Conservation (phyloP, 106 monocot genomes). For the Phalaenopsis equestris region DNA sequence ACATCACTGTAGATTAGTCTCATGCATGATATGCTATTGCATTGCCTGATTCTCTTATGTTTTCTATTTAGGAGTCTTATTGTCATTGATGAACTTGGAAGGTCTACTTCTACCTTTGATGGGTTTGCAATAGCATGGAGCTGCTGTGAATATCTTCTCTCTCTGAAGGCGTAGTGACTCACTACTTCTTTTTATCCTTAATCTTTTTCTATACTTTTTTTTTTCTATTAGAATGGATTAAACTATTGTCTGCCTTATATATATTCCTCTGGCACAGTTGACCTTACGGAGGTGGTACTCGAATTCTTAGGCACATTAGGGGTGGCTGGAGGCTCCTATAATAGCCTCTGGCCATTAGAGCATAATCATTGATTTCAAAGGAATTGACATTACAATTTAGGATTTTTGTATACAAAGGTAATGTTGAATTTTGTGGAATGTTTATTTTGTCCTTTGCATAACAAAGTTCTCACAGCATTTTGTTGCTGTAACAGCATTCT, state of each 20-base stretch:
- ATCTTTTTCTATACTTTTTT: neutral
- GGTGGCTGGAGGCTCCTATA: too few species aligned
- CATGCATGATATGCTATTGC: neutral
- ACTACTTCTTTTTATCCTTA: neutral
- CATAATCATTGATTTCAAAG: neutral
- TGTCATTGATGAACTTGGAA: conserved; percentile 98
- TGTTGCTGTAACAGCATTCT: neutral
- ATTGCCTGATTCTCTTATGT: conserved; percentile 21
- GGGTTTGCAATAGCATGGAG: conserved; percentile 99
- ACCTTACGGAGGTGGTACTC: too few species aligned
- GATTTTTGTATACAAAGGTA: neutral
- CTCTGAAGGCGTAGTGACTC: conserved; percentile 66
- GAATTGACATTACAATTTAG: neutral
- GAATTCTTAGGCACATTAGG: too few species aligned
- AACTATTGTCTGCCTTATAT: neutral
- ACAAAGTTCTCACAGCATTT: neutral
- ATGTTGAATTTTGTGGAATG: neutral
- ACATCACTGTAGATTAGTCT: neutral
- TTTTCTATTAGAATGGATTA: neutral
- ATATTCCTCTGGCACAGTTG: neutral
- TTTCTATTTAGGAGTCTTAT: conserved; percentile 67
- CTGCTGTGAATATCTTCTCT: conserved; percentile 88
- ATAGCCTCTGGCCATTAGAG: neutral
- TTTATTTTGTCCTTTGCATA: neutral
- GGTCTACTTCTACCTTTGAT: conserved; percentile 96